A percentile compares a stretch with the other conserved stretches of the same genome.
Evolutionary conservation across 371 early-diverging fungal species (phyloP).

Genomic region (Apophysomyces sp.): DNA sequence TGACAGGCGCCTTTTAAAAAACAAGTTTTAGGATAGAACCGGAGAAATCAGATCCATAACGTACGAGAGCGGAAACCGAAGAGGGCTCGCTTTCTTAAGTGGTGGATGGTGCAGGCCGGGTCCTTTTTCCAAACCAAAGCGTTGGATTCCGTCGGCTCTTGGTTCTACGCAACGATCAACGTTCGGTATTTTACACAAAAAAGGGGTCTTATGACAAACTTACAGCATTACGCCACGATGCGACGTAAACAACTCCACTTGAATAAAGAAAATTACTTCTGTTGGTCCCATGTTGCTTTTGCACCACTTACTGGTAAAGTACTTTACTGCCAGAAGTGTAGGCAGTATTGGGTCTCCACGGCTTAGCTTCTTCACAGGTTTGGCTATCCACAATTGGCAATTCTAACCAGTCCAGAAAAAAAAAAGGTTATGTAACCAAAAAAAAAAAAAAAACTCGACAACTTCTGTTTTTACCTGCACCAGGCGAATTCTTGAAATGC

Average conservation of each 20-base stretch:
- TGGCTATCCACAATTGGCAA: not conserved
- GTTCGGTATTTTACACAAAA: not conserved
- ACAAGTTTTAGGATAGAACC: not conserved
- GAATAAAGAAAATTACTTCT: not conserved
- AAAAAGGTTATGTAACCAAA: too few species aligned
- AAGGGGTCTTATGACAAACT: not conserved
- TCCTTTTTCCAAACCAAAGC: not conserved
- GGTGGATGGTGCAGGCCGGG: not conserved
- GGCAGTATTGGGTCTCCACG: not conserved
- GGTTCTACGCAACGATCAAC: not conserved
- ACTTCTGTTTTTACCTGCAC: too few species aligned
- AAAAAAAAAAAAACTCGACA: too few species aligned
- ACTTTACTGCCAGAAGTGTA: constrained; percentile 23
- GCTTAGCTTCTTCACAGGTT: not conserved
- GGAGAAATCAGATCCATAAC: not conserved
- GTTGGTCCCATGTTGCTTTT: constrained; percentile 42
- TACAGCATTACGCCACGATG: constrained; percentile 2
- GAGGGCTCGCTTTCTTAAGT: not conserved
- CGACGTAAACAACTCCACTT: constrained; percentile 1
- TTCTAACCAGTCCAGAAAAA: too few species aligned
- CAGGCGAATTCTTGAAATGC: not conserved
- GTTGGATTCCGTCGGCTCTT: not conserved
- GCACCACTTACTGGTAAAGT: constrained; percentile 26
- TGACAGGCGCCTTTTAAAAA: not conserved
- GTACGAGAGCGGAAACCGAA: not conserved